These are phyloP conservation scores for Metroxylon sagu DNA, from an alignment of 176 grass and related monocot species.

Conservation along the genomic window DNA sequence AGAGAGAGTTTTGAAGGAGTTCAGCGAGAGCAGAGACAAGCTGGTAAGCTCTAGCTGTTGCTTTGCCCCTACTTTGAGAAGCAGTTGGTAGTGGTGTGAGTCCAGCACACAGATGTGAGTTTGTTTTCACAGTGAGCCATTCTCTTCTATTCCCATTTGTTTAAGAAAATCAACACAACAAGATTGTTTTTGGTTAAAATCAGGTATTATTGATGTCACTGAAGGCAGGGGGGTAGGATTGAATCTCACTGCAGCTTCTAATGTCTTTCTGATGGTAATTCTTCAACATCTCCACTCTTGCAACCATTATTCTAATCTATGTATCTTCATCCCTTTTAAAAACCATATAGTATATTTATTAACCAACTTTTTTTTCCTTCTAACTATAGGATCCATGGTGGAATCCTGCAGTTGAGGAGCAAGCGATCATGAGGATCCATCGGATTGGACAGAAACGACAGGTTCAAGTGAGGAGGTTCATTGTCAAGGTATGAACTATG, in stretches of 20 bases:
- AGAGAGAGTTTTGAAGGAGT: constrained; percentile 72
- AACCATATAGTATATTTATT: too few species aligned
- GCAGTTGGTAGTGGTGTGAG: constrained; percentile 8
- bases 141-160: neutral
- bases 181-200: constrained; percentile 20
- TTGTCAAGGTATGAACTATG: constrained; percentile 50
- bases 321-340: neutral
- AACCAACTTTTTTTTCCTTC: neutral
- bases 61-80: constrained; percentile 2
- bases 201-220: constrained; percentile 79
- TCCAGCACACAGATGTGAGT: too few species aligned
- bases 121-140: neutral
- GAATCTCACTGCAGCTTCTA: constrained; percentile 88
- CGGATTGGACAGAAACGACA: constrained; percentile 66
- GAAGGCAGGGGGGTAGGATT: constrained; percentile 74
- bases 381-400: constrained; percentile 83
- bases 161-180: too few species aligned
- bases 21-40: constrained; percentile 56
- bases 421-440: constrained; percentile 95
- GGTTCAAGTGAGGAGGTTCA: constrained; percentile 75
- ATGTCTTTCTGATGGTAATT: constrained; percentile 79
- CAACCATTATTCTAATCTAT: neutral
- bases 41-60: constrained; percentile 31
- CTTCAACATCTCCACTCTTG: neutral
- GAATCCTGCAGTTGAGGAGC: constrained; percentile 97